These are phyloP conservation scores for Sisymbrium altissimum DNA, from an alignment of 345 rosid genomes.

Conservation along the genomic window DNA sequence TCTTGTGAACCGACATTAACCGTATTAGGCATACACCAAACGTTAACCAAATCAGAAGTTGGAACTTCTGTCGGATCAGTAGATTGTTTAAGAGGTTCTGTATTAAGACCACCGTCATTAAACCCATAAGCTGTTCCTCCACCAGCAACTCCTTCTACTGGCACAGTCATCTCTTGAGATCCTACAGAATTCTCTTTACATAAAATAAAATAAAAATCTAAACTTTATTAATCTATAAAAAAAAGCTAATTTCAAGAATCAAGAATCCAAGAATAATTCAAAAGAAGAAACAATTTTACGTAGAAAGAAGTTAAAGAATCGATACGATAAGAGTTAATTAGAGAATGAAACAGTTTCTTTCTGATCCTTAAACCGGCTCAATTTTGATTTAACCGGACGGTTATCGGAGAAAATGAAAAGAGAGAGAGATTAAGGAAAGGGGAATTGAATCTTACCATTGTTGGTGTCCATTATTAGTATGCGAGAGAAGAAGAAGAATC, in stretches of 20 bases:
- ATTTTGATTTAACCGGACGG: no score
- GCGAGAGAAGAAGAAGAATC: background rate
- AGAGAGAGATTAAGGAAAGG: no score
- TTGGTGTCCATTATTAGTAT: background rate
- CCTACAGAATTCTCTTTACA: constrained; percentile 1
- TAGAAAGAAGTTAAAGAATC: no score
- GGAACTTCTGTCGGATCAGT: constrained; percentile 61
- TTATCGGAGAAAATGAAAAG: no score
- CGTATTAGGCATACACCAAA: constrained; percentile 91
- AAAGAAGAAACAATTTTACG: no score
- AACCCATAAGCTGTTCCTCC: constrained; percentile 99
- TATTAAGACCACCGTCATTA: constrained; percentile 51
- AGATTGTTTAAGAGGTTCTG: constrained; percentile 45
- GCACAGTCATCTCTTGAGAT: constrained; percentile 34
- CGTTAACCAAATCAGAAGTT: constrained; percentile 66
- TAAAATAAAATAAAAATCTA: no score
- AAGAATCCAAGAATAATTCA: no score
- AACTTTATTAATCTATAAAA: background rate
- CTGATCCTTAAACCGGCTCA: no score
- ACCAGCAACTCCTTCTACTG: constrained; percentile 97
- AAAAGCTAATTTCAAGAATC: background rate
- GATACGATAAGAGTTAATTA: no score
- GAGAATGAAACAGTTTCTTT: no score
- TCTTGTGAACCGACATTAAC: constrained; percentile 81
- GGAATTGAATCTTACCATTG: constrained; percentile 5